Conservation (phyloP, 2,329 filamentous ascomycete species). For the Colletotrichum sidae region DNA sequence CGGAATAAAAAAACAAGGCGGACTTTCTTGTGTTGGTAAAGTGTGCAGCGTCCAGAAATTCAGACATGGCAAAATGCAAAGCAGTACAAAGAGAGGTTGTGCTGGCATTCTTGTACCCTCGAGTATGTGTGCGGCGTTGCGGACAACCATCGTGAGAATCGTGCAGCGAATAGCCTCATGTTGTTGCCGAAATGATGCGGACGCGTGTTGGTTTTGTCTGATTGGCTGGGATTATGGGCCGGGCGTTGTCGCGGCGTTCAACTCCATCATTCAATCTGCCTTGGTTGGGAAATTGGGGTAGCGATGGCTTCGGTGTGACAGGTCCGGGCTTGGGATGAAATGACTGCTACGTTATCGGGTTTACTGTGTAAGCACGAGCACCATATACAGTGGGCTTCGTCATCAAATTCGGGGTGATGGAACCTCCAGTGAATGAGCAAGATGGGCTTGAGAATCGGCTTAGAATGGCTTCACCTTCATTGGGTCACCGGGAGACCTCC, state of each 20-base stretch:
- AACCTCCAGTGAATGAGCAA: neutral
- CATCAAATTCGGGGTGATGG: constrained; percentile 11
- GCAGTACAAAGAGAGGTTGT: no score
- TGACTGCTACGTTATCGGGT: neutral
- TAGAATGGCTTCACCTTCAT: constrained; percentile 23
- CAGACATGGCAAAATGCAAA: no score
- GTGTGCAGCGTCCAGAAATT: no score
- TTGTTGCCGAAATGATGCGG: neutral
- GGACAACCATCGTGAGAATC: no score
- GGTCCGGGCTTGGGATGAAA: constrained; percentile 12
- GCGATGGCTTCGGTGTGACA: constrained; percentile 24
- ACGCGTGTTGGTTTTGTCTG: constrained; percentile 2
- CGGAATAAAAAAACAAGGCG: constrained; percentile 26
- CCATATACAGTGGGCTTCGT: neutral
- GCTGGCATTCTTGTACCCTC: no score
- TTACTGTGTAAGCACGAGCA: neutral
- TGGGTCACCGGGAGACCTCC: neutral
- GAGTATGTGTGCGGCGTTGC: no score
- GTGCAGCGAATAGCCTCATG: constrained; percentile 12
- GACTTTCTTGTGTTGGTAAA: constrained; percentile 2
- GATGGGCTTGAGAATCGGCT: neutral
- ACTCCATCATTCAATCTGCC: neutral
- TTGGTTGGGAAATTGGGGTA: constrained; percentile 29
- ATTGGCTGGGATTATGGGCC: constrained; percentile 10
- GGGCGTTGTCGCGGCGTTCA: neutral